Evolutionary conservation across 2,329 filamentous ascomycete genomes (phyloP), one percentile per base, ranked within the genome.

Genomic region (Apiospora sp.): DNA sequence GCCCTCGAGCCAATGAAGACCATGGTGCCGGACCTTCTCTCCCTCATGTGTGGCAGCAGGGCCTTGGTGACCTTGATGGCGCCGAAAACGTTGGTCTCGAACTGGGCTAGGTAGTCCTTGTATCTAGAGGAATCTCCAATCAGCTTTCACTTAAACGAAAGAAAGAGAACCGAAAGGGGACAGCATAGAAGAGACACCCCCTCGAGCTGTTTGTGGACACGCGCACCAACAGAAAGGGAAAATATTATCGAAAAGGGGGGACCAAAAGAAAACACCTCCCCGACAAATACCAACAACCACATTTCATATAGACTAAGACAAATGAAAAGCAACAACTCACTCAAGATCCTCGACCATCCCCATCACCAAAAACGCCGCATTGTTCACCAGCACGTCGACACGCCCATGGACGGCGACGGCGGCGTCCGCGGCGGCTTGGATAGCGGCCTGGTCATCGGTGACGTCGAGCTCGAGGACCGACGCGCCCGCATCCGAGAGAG

Each of bases 61-160:
- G 74, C 75, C 14, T 73, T 73, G 27, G 74, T 74, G 41, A 74
- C 75, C 48, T 75, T 75, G 37, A 72, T 58, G 13, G 43, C 64
- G 14, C 75, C 73, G 22, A 76, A 75, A 14, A 75, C 74, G 30
- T 77, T 75, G 2, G 73, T 74, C 16, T 74, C 73, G 64, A 76
- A 76, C 19, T 76, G 75, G 13, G 73, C 71, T 2, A 75, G 41
- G n/a, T 14, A 68, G 37, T 46, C 64, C 5, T 68, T 46, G 10
- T 68, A 27, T 7, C 64, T 68, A 27, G 1, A 46, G 13, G 1
- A 41, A 16, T 13, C 51, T 0, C 30, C 19, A 5, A 5, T 30
- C 19, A 54, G 13, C 14, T 4, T 16, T 16, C 24, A 16, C 48
- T 14, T 5, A 14, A 16, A 30, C 3, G 13, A 13, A 24, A 14